Conservation (phyloP, 768 basidiomycete species). For the Clitopilus hobsonii region DNA sequence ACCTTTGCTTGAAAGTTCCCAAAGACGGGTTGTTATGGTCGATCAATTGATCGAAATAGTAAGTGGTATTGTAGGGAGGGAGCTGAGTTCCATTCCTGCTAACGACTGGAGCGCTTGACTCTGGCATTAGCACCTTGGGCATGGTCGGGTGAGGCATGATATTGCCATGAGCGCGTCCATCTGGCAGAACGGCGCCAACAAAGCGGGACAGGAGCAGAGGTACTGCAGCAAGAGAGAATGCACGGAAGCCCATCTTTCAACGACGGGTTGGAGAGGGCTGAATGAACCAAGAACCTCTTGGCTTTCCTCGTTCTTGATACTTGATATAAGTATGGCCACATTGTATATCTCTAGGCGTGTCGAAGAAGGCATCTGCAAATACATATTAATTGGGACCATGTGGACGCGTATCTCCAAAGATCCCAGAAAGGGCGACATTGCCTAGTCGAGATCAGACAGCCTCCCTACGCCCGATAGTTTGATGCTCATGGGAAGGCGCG, state of each 20-base stretch:
- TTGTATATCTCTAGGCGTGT: neutral
- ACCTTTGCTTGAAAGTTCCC: slow-evolving; percentile 77
- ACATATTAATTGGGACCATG: slow-evolving; percentile 9
- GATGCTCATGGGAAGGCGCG: neutral
- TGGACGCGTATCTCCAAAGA: slow-evolving; percentile 7
- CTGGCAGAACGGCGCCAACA: slow-evolving; percentile 21
- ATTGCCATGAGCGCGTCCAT: slow-evolving; percentile 39
- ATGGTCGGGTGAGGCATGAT: slow-evolving; percentile 33
- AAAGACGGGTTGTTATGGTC: slow-evolving; percentile 50
- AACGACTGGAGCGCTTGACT: slow-evolving; percentile 27
- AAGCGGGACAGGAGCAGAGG: slow-evolving; percentile 16
- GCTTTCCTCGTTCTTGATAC: slow-evolving; percentile 1
- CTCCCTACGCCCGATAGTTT: slow-evolving; percentile 6
- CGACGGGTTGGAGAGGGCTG: neutral
- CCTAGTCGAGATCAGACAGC: slow-evolving; percentile 9
- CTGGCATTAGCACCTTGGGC: slow-evolving; percentile 24
- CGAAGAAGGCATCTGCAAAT: neutral
- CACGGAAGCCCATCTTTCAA: slow-evolving; percentile 10
- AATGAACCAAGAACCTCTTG: neutral
- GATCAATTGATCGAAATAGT: slow-evolving; percentile 55
- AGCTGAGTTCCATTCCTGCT: slow-evolving; percentile 39
- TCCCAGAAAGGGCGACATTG: neutral
- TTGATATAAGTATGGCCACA: neutral
- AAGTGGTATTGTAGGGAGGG: slow-evolving; percentile 41
- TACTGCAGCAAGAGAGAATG: slow-evolving; percentile 15